phyloP scores from a whole-genome alignment of 495 filamentous ascomycete species.

The Chaetomium tenue region DNA sequence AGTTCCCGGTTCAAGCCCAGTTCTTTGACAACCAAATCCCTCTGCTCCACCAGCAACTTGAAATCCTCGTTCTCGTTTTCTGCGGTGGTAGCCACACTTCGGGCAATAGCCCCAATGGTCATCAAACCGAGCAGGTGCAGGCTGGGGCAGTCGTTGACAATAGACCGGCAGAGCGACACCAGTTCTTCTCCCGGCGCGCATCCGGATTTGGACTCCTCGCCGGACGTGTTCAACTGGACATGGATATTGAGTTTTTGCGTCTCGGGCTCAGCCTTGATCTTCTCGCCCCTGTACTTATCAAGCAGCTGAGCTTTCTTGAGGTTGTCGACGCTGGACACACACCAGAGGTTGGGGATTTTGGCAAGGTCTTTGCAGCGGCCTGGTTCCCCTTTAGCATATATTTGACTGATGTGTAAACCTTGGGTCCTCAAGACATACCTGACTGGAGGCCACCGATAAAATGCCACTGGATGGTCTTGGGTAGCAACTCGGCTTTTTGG shows the following conservation, averaged over 20 bases:
- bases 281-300: conserved; percentile 68
- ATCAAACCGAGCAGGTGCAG: conserved; percentile 79
- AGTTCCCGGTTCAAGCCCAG: conserved; percentile 43
- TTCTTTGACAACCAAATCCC: conserved; percentile 58
- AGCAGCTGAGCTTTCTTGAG: conserved; percentile 81
- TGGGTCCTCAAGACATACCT: conserved; percentile 32
- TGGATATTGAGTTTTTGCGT: conserved; percentile 65
- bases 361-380: conserved; percentile 91
- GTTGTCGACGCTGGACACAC: conserved; percentile 84
- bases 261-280: conserved; percentile 39
- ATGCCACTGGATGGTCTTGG: conserved; percentile 81
- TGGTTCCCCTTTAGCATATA: conserved; percentile 18
- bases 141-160: conserved; percentile 67
- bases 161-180: conserved; percentile 61
- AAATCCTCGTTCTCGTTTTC: conserved; percentile 94
- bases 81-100: conserved; percentile 64
- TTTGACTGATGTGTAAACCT: background rate
- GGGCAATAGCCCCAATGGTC: conserved; percentile 94
- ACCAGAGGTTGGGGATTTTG: conserved; percentile 85
- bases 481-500: conserved; percentile 79
- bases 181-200: conserved; percentile 62
- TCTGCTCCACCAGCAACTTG: conserved; percentile 59
- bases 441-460: conserved; percentile 90
- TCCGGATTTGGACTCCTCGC: conserved; percentile 81
- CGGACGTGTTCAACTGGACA: conserved; percentile 93